Percentiles rank a stretch among this genome's conserved stretches.
Evolutionary conservation across 1,284 basidiomycete genomes (phyloP).

Genomic region (Wolfiporia cocos): DNA sequence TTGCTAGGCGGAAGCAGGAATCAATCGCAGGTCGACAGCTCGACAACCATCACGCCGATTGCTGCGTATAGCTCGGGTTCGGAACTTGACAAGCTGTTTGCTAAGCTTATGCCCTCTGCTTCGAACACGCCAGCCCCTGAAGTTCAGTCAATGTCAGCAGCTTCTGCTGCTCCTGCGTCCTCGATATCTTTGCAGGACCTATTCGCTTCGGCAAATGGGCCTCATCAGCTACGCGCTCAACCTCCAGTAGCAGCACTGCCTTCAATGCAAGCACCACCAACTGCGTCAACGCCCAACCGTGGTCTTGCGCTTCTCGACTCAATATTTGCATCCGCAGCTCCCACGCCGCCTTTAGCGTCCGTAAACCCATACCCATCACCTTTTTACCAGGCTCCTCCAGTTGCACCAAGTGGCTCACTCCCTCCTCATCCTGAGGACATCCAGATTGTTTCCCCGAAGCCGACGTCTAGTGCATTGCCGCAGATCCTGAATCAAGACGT

Average conservation of each 20-base stretch:
- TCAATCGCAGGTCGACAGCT: no score
- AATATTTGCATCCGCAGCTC: constrained; percentile 52
- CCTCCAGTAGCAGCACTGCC: background rate
- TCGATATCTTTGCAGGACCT: constrained; percentile 20
- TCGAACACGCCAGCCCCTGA: constrained; percentile 11
- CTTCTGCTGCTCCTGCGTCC: constrained; percentile 12
- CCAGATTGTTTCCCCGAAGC: constrained; percentile 37
- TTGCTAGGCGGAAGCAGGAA: no score
- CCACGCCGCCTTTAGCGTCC: no score
- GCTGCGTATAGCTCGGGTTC: no score
- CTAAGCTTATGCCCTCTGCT: constrained; percentile 35
- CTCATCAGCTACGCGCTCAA: background rate
- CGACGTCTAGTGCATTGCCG: constrained; percentile 37
- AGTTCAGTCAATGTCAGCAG: constrained; percentile 7
- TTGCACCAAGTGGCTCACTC: constrained; percentile 4
- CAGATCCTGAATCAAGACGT: constrained; percentile 62
- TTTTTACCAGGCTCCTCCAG: constrained; percentile 2
- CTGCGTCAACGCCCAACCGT: constrained; percentile 16
- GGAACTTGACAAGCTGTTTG: constrained; percentile 59
- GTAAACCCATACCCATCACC: constrained; percentile 6
- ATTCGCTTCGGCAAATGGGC: constrained; percentile 15
- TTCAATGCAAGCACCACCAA: constrained; percentile 1
- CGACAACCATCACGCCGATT: no score
- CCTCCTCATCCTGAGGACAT: constrained; percentile 26
- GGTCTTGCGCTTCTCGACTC: constrained; percentile 42